Evolutionary conservation across 2,329 filamentous ascomycete species (phyloP).

Genomic region (Phaeoacremonium minimum): DNA sequence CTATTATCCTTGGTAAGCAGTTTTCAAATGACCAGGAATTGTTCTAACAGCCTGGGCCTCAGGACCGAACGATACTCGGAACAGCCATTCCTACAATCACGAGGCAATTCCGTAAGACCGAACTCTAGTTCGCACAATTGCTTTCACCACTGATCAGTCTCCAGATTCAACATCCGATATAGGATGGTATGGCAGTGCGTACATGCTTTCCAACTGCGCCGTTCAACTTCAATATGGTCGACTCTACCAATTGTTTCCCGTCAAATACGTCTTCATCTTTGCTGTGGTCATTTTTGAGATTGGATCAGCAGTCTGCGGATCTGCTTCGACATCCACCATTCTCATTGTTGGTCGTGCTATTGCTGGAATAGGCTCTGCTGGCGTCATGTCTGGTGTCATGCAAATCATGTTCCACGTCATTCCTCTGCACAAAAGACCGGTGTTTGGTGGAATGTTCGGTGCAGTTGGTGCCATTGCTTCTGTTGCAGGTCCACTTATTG

Average conservation of each 20-base stretch:
- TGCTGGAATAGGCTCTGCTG: constrained; percentile 22
- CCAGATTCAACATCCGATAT: background rate
- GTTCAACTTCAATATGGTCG: background rate
- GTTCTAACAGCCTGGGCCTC: too few species aligned
- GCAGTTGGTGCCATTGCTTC: constrained; percentile 32
- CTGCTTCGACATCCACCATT: background rate
- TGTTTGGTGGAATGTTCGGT: constrained; percentile 22
- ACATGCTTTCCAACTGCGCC: background rate
- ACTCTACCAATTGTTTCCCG: background rate
- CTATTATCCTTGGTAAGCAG: background rate
- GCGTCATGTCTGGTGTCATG: constrained; percentile 26
- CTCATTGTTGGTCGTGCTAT: constrained; percentile 1
- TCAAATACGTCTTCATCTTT: background rate
- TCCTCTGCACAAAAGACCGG: constrained; percentile 6
- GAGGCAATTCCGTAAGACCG: constrained; percentile 19
- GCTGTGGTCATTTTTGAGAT: background rate
- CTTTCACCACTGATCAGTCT: background rate
- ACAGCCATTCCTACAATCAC: constrained; percentile 34
- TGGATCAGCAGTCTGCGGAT: background rate
- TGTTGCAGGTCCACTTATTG: constrained; percentile 11
- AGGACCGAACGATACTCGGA: constrained; percentile 22
- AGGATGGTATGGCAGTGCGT: constrained; percentile 1
- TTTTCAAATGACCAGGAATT: too few species aligned
- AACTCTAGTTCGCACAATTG: too few species aligned
- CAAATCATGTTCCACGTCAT: constrained; percentile 20